Evolutionary conservation across 2,329 filamentous ascomycete species (phyloP), one percentile per base, ranked within the genome.

Genomic region (Xylariaceae sp.): DNA sequence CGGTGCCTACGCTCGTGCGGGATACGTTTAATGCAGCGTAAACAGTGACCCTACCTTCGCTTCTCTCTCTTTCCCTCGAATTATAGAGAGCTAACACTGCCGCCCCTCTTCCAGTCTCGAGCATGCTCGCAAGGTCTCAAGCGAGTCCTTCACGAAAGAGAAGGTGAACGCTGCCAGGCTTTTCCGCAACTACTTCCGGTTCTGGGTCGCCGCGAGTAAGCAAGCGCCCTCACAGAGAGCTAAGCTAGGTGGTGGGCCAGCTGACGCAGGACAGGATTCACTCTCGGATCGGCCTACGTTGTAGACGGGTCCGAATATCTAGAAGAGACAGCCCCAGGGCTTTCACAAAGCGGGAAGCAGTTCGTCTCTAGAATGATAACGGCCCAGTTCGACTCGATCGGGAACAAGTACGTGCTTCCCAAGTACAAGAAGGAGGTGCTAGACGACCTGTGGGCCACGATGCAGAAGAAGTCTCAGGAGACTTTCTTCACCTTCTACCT

Each of bases 161-260:
- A 60, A 67, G 24, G 48, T 52, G 27, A 34, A 52, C 19, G 41
- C 47, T 3, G 55, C 58, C 18, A 38, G 48, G 1, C 60, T 73
- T 3, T 40, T 74, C n/a, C 40, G 44, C 1, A 61, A 63, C 8
- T 57, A 69, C 3, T 66, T 74, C 15, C 51, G 54, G 5, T 47
- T 74, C 1, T 71, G 69, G 66, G 69, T 73, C 46, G 66, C 65
- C 3, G 64, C 65, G 9, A 59, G 71, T 74, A 50, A 52, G 70
- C n/a, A n/a, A n/a, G n/a, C n/a, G n/a, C n/a, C n/a, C n/a, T n/a
- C n/a, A n/a, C n/a, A n/a, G n/a, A n/a, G n/a, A n/a, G n/a, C n/a
- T n/a, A n/a, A n/a, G n/a, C n/a, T n/a, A n/a, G n/a, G n/a, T n/a
- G n/a, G n/a, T n/a, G n/a, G n/a, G n/a, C n/a, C n/a, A n/a, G n/a